A percentile compares a stretch with the other conserved stretches of the same genome.
phyloP scores from a whole-genome alignment of 1,284 basidiomycete species.

The Cutaneotrichosporon sp. region DNA sequence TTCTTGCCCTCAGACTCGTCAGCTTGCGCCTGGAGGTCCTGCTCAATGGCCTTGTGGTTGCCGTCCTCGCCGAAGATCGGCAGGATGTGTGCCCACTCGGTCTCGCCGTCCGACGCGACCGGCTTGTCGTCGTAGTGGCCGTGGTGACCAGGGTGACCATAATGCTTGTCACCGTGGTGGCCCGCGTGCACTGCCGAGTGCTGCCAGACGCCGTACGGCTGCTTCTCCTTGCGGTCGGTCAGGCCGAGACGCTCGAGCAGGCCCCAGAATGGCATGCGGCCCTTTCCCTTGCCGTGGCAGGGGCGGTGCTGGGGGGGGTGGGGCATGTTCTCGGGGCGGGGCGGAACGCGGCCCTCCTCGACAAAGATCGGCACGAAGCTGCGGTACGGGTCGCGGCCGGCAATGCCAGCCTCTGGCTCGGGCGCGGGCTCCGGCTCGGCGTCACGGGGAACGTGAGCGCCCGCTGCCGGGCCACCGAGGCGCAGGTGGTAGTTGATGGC shows the following conservation, averaged over 20 bases:
- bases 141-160: conserved; percentile 1
- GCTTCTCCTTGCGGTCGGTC: not conserved
- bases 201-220: too few relatives aligned
- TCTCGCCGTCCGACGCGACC: not conserved
- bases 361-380: not conserved
- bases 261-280: not conserved
- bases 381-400: too few relatives aligned
- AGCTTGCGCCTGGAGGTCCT: not conserved
- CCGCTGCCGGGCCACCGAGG: too few relatives aligned
- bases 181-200: not conserved
- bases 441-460: conserved; percentile 3
- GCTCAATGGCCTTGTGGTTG: not conserved
- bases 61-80: not conserved
- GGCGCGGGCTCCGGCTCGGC: not conserved
- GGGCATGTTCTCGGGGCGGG: not conserved
- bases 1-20: not conserved
- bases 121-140: not conserved
- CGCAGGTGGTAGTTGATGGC: not conserved
- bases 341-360: not conserved
- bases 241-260: not conserved
- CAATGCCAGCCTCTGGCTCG: not conserved
- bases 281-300: not conserved
- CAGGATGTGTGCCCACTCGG: not conserved
- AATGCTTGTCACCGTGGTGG: conserved; percentile 1
- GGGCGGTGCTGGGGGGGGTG: not conserved